Base-by-base conservation (phyloP, 2,329 filamentous ascomycete genomes). In the Diaporthe velutina region DNA sequence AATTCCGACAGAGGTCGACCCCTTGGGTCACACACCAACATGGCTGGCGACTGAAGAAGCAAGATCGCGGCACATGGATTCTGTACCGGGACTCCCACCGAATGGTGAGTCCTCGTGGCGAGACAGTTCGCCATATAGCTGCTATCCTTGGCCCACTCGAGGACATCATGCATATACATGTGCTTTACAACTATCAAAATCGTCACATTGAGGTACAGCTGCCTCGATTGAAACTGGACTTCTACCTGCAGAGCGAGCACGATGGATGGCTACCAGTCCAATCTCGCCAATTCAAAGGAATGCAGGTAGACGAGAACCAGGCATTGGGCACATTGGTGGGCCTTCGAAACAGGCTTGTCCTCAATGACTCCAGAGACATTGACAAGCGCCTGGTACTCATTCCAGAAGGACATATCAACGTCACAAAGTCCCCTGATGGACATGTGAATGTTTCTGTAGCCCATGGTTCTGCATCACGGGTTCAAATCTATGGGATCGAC, bases 251-350 rank as follows among this genome's bases (percentile, higher is more conserved):
- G 1, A 19, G 73, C 2, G 79, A 80, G 0, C 76, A 78, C 0
- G 68, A 77, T 0, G 55, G 22, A 22, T 48, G 45, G 17, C 45
- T 22, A 19, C 15, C 57, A 0, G 75, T 91, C 3, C 71, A 78
- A n/a, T 91, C 87, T 0, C 84, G 83, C 8, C 85, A 91, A 73
- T 89, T 87, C 74, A 83, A 84, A 0, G 88, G 86, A 1, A 89
- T 90, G 85, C 76, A 78, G 0, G 77, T 92, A 2, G 88, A 90
- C 76, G 19, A 75, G 0, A 38, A 83, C 15, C 90, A 91, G 76
- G 78, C 79, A 2, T 78, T 90, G 2, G 86, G 83, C 0, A 86
- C 88, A 0, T 80, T 91, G 6, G 77, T 86, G 42, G 90, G 90
- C 0, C 81, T 92, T 0, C 38, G 77, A 1, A 88, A 82, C 77